These are phyloP conservation scores for Fusarium burgessii DNA, from an alignment of 2,329 filamentous ascomycete genomes.

Conservation along the genomic window DNA sequence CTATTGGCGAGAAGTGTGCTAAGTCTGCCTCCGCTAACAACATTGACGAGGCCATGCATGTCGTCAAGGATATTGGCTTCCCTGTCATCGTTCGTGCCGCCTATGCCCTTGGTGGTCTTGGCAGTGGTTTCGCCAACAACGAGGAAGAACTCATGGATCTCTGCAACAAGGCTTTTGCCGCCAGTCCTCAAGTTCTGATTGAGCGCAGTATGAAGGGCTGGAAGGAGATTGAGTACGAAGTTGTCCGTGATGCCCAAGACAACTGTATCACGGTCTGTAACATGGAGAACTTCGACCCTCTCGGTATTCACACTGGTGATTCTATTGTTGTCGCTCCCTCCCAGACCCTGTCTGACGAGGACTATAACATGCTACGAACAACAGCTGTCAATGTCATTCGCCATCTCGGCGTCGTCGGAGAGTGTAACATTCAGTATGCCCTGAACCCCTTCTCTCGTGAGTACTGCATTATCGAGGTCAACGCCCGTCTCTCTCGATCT, in stretches of 20 bases:
- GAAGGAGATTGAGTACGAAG: slow-evolving; percentile 99
- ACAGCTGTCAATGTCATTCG: slow-evolving; percentile 98
- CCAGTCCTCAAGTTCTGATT: slow-evolving; percentile 94
- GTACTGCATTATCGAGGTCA: slow-evolving; percentile 99
- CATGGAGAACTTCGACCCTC: slow-evolving; percentile 99
- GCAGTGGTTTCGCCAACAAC: slow-evolving; percentile 94
- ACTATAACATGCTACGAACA: slow-evolving; percentile 99
- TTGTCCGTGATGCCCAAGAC: slow-evolving; percentile 93
- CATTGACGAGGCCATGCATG: slow-evolving; percentile 87
- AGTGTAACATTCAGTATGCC: slow-evolving; percentile 99
- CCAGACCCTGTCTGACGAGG: slow-evolving; percentile 95
- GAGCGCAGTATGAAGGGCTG: slow-evolving; percentile 99
- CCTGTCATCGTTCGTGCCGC: slow-evolving; percentile 97
- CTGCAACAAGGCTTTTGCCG: slow-evolving; percentile 94
- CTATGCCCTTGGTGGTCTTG: slow-evolving; percentile 93
- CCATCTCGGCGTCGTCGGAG: slow-evolving; percentile 95
- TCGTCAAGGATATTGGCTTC: slow-evolving; percentile 91
- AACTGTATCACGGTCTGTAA: slow-evolving; percentile 99
- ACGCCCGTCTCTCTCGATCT: slow-evolving; percentile 93
- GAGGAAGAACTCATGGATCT: slow-evolving; percentile 84
- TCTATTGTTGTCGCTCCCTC: slow-evolving; percentile 98
- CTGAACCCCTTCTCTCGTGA: slow-evolving; percentile 94
- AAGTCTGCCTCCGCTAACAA: slow-evolving; percentile 94
- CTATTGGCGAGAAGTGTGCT: slow-evolving; percentile 96
- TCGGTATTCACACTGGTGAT: slow-evolving; percentile 97